These are phyloP conservation scores for Venturia pyrina DNA, from an alignment of 2,329 filamentous ascomycete genomes.

Conservation along the genomic window DNA sequence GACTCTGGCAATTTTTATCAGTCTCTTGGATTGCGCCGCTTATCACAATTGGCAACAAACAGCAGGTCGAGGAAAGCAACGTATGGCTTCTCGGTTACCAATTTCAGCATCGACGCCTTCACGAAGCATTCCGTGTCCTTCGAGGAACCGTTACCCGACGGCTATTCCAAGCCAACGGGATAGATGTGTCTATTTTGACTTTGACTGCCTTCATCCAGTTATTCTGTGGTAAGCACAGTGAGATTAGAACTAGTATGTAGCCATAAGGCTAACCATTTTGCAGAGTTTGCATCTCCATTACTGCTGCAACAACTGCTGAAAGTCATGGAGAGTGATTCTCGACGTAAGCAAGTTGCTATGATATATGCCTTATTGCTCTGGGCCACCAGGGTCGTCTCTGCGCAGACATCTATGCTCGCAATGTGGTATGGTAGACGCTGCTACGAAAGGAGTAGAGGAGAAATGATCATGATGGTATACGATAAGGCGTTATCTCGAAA, in stretches of 20 bases:
- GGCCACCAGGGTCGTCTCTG: conserved; percentile 47
- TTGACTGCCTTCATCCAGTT: conserved; percentile 54
- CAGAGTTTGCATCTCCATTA: conserved; percentile 39
- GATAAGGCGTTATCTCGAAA: conserved; percentile 65
- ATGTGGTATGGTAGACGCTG: conserved; percentile 76
- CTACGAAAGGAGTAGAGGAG: conserved; percentile 75
- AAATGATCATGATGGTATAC: conserved; percentile 77
- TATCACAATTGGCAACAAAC: conserved; percentile 52
- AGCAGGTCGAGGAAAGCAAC: conserved; percentile 65
- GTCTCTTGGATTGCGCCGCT: conserved; percentile 75
- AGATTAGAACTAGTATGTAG: neutral
- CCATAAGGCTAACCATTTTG: neutral
- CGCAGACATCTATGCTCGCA: conserved; percentile 57
- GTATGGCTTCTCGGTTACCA: conserved; percentile 73
- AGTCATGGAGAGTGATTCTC: conserved; percentile 48
- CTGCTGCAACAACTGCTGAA: conserved; percentile 62
- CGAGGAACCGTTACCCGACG: conserved; percentile 56
- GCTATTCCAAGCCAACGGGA: conserved; percentile 39
- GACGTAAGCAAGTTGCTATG: conserved; percentile 47
- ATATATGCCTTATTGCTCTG: conserved; percentile 57
- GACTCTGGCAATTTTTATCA: conserved; percentile 72
- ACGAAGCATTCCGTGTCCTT: conserved; percentile 63
- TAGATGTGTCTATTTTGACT: neutral
- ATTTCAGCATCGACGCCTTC: conserved; percentile 69
- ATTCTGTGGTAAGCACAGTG: conserved; percentile 34